Base-by-base conservation (phyloP, 257 asterid species). In the Eucommia ulmoides region DNA sequence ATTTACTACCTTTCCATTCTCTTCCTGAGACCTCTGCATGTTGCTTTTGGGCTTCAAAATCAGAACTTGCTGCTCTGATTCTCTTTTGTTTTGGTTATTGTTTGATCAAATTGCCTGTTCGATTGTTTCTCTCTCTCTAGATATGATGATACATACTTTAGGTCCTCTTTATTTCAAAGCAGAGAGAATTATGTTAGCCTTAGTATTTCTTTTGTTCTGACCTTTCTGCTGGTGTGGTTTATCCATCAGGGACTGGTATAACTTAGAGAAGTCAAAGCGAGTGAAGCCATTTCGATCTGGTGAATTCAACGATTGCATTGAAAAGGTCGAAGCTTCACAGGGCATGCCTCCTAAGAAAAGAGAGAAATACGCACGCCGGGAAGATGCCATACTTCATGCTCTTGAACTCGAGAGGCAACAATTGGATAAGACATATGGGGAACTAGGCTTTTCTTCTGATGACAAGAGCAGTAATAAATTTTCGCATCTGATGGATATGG, bases 331-430 rank as follows among this genome's bases (percentile, higher is more conserved):
- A 77, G 96, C 96, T 61, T 64, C 93, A 47, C 88, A 70, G 63
- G 93, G 93, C 20, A 77, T 86, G 92, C 96, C 96, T 67, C 95
- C 94, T 22, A 91, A 86, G 80, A 91, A 86, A 68, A 79, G 99
- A 73, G 99, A 86, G 74, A 91, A 91, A 72, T 91, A 91, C 70
- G 99, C 99, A 3, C 95, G 96, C 41, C 69, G 95, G 18, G 99
- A 91, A 75, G 96, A 91, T 79, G 99, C 99, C 7, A 91, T 91
- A 60, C 71, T 91, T 67, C 99, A 91, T 77, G 99, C 99, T 57
- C 88, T 91, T 75, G 96, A 83, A 56, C 72, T 91, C 58, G 99
- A 91, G 81, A 86, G 72, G 64, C 83, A 76, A 57, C 54, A 76
- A 59, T 41, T 79, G 71, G 92, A 67, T 67, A 84, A 77, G 56